Percentiles rank a stretch among this genome's conserved stretches.
Conservation (phyloP, 169 alveolate species). For the Pseudocohnilembus persalinus region DNA sequence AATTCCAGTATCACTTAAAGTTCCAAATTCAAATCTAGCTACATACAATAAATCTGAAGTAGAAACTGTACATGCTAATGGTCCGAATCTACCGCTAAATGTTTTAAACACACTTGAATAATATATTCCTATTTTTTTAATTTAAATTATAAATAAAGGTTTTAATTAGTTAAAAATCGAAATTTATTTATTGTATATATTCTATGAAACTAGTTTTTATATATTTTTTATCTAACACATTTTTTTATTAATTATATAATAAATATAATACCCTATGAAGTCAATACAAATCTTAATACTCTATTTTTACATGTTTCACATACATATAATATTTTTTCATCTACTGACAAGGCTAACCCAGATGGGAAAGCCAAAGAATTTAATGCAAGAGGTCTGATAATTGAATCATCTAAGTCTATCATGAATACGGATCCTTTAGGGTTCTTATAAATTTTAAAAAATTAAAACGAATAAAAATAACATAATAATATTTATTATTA, state of each 20-base stretch:
- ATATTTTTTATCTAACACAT: not conserved
- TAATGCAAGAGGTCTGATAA: constrained; percentile 66
- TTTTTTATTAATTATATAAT: constrained; percentile 1
- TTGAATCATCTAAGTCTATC: constrained; percentile 69
- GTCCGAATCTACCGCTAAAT: constrained; percentile 84
- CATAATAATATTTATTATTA: not conserved
- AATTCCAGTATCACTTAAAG: constrained; percentile 57
- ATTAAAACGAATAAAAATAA: not conserved
- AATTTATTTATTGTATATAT: not conserved
- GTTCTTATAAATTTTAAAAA: not conserved
- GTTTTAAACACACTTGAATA: constrained; percentile 72
- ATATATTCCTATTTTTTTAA: constrained; percentile 63
- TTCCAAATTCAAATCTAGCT: constrained; percentile 80
- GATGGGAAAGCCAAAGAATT: constrained; percentile 71
- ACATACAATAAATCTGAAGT: constrained; percentile 66
- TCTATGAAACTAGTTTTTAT: too few species aligned
- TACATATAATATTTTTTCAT: constrained; percentile 67
- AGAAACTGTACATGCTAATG: constrained; percentile 71
- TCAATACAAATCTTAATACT: constrained; percentile 66
- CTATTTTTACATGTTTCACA: constrained; percentile 78
- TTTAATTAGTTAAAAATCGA: not conserved
- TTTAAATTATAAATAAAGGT: not conserved
- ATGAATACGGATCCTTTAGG: constrained; percentile 67
- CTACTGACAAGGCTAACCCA: constrained; percentile 72
- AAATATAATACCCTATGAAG: constrained; percentile 28